Evolutionary conservation across 805 yeast species (phyloP).

Genomic region (Saccharomycopsis synnaedendra): DNA sequence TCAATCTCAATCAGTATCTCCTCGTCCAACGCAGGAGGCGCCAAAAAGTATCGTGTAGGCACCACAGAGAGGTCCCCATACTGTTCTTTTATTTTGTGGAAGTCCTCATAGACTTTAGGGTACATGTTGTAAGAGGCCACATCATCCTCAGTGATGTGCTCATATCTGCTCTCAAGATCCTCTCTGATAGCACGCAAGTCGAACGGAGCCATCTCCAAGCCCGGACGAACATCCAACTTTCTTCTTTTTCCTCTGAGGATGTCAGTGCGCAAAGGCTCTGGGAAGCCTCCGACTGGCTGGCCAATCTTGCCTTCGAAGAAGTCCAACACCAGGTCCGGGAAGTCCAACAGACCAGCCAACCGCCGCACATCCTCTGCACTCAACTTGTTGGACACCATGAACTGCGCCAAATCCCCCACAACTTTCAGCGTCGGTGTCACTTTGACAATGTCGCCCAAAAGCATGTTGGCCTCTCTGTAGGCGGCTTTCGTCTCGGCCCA

Average conservation of each 20-base stretch:
- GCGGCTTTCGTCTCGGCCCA: slow-evolving; percentile 96
- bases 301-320: slow-evolving; percentile 99
- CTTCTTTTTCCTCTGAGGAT: slow-evolving; percentile 86
- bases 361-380: slow-evolving; percentile 74
- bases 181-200: slow-evolving; percentile 61
- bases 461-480: slow-evolving; percentile 79
- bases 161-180: slow-evolving; percentile 69
- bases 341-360: slow-evolving; percentile 84
- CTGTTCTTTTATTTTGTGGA: slow-evolving; percentile 57
- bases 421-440: slow-evolving; percentile 99
- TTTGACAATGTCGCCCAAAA: slow-evolving; percentile 94
- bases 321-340: slow-evolving; percentile 97
- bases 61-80: slow-evolving; percentile 90
- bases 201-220: slow-evolving; percentile 77
- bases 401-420: slow-evolving; percentile 99
- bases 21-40: slow-evolving; percentile 80
- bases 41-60: slow-evolving; percentile 85
- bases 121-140: slow-evolving; percentile 96
- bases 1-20: slow-evolving; percentile 85
- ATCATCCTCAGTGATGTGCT: slow-evolving; percentile 72
- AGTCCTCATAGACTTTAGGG: slow-evolving; percentile 93
- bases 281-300: slow-evolving; percentile 99
- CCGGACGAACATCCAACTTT: slow-evolving; percentile 84
- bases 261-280: slow-evolving; percentile 94
- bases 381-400: slow-evolving; percentile 94